Evolutionary conservation across 768 basidiomycete species (phyloP).

Genomic region (Macrolepiota dolichaula): DNA sequence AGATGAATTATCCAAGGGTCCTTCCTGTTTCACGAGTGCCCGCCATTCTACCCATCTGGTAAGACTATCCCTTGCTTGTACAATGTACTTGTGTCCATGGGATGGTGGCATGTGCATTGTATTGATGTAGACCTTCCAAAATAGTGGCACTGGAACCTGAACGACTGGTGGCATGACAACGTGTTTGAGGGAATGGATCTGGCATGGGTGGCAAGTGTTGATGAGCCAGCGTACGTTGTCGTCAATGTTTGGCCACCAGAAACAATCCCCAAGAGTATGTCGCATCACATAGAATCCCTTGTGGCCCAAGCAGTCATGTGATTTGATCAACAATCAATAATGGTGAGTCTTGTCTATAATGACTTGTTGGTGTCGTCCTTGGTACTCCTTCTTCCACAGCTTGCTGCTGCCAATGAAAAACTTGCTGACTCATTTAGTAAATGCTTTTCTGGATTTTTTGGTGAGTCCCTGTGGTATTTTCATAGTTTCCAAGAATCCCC

Average conservation of each 20-base stretch:
- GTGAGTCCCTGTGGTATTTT: not conserved
- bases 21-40: conserved; percentile 24
- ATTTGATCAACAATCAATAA: conserved; percentile 18
- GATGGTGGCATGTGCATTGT: conserved; percentile 36
- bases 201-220: conserved; percentile 27
- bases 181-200: conserved; percentile 19
- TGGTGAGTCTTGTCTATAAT: conserved; percentile 12
- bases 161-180: conserved; percentile 23
- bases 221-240: conserved; percentile 23
- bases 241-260: conserved; percentile 28
- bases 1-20: conserved; percentile 19
- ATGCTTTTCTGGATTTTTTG: not conserved
- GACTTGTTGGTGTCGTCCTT: conserved; percentile 21
- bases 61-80: conserved; percentile 33
- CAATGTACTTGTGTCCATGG: conserved; percentile 27
- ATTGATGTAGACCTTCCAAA: conserved; percentile 34
- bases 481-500: conserved; percentile 2
- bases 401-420: conserved; percentile 8
- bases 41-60: conserved; percentile 29
- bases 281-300: conserved; percentile 22
- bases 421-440: not conserved
- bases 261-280: conserved; percentile 19
- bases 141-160: conserved; percentile 23
- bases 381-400: conserved; percentile 20
- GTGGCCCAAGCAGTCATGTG: conserved; percentile 24